Conservation (phyloP, 192 early-diverging fungal species). For the Rhizophagus sp. region DNA sequence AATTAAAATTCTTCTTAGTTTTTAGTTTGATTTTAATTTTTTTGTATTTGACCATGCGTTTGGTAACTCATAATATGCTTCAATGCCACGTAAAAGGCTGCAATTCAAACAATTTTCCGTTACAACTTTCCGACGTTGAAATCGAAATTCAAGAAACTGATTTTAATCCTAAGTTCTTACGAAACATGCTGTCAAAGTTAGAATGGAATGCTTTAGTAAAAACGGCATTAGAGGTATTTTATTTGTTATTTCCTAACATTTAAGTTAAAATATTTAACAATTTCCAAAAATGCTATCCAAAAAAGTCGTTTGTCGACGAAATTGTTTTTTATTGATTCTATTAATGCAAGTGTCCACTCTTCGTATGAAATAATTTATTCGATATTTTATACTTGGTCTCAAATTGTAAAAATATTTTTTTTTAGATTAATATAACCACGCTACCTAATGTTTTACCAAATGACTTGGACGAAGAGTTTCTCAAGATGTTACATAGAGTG, state of each 20-base stretch:
- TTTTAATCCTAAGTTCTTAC: conserved; percentile 80
- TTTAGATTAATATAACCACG: conserved; percentile 66
- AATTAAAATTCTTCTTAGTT: too few species aligned
- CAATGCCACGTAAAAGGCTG: conserved; percentile 98
- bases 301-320: too few species aligned
- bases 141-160: conserved; percentile 88
- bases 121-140: conserved; percentile 79
- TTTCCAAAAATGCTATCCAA: too few species aligned
- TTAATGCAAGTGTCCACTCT: not conserved
- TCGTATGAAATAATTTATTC: not conserved
- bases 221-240: conserved; percentile 61
- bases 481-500: conserved; percentile 74
- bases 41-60: conserved; percentile 60
- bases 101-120: conserved; percentile 89
- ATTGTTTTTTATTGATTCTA: too few species aligned
- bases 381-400: not conserved
- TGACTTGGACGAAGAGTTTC: conserved; percentile 59
- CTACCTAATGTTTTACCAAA: conserved; percentile 67
- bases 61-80: conserved; percentile 98
- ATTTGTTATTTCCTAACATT: not conserved
- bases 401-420: not conserved
- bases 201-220: conserved; percentile 73
- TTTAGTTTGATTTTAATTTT: too few species aligned
- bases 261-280: too few species aligned
- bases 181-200: conserved; percentile 77